Percentiles rank a stretch among this genome's conserved stretches.
These are phyloP conservation scores for Mycosphaerelloides madeirae DNA, from an alignment of 2,329 filamentous ascomycete species.

Conservation along the genomic window DNA sequence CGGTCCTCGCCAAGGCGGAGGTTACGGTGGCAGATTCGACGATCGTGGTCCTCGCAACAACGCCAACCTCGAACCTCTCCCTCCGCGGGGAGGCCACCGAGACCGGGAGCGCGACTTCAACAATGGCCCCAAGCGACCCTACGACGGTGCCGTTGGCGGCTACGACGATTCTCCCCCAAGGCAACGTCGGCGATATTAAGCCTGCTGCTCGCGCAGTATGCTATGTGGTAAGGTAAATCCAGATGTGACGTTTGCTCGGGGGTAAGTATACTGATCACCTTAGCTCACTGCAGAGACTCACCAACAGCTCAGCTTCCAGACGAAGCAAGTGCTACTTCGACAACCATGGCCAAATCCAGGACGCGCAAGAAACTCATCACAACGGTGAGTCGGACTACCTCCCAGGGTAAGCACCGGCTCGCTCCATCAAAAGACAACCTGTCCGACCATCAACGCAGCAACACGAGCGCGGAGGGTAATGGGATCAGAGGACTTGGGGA, in stretches of 20 bases:
- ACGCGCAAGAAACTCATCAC: background rate
- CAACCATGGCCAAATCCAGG: background rate
- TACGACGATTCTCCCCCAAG: constrained; percentile 69
- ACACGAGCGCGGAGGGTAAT: constrained; percentile 6
- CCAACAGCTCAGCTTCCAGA: constrained; percentile 3
- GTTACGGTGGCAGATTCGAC: constrained; percentile 34
- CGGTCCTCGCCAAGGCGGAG: constrained; percentile 40
- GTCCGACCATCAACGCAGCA: constrained; percentile 10
- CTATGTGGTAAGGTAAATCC: constrained; percentile 19
- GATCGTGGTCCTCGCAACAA: constrained; percentile 54
- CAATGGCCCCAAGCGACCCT: constrained; percentile 54
- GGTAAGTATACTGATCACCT: constrained; percentile 25
- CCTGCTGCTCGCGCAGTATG: constrained; percentile 1
- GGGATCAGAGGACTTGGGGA: constrained; percentile 12
- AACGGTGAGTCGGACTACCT: constrained; percentile 38
- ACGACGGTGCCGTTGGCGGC: constrained; percentile 59
- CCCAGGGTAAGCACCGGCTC: constrained; percentile 35
- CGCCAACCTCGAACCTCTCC: constrained; percentile 80
- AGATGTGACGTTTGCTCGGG: constrained; percentile 6
- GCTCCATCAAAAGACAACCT: constrained; percentile 13
- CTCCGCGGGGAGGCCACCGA: constrained; percentile 53
- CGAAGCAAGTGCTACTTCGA: background rate
- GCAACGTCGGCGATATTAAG: constrained; percentile 55
- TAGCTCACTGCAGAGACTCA: constrained; percentile 14
- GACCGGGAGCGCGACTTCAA: constrained; percentile 44